Evolutionary conservation across 208 protist genomes (phyloP).

Genomic region (Vickermania ingenoplastis): DNA sequence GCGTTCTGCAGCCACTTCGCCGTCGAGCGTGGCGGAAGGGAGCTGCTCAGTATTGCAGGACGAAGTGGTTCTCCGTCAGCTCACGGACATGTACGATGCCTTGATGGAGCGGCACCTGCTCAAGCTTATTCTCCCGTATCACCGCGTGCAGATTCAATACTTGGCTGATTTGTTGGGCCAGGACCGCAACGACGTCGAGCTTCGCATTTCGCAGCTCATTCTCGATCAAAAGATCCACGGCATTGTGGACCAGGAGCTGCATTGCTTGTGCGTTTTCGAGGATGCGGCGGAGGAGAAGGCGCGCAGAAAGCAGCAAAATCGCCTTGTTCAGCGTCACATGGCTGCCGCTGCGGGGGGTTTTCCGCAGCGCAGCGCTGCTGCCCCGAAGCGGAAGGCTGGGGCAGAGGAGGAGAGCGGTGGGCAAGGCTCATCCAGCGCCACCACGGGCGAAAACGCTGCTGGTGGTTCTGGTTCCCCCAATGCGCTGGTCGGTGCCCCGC

Average conservation of each 20-base stretch:
- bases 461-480: too few relatives aligned
- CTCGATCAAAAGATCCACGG: constrained; percentile 96
- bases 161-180: constrained; percentile 89
- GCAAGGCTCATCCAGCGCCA: not conserved
- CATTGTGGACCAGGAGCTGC: constrained; percentile 84
- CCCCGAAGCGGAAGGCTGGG: constrained; percentile 9
- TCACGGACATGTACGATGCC: constrained; percentile 92
- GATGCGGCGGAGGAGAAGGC: constrained; percentile 26
- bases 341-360: not conserved
- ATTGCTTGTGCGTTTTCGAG: constrained; percentile 91
- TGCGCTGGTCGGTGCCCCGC: not conserved
- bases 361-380: not conserved
- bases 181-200: constrained; percentile 60
- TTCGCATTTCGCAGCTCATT: constrained; percentile 97
- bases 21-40: constrained; percentile 13
- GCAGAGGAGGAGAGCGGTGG: constrained; percentile 11
- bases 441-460: constrained; percentile 36
- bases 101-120: constrained; percentile 95
- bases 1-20: constrained; percentile 4
- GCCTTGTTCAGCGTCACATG: not conserved
- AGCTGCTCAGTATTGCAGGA: constrained; percentile 51
- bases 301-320: not conserved
- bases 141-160: constrained; percentile 93
- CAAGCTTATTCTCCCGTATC: constrained; percentile 96
- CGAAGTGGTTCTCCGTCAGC: constrained; percentile 85